Evolutionary conservation across 2,329 filamentous ascomycete species (phyloP).

Genomic region (Calonectria henricotiae): DNA sequence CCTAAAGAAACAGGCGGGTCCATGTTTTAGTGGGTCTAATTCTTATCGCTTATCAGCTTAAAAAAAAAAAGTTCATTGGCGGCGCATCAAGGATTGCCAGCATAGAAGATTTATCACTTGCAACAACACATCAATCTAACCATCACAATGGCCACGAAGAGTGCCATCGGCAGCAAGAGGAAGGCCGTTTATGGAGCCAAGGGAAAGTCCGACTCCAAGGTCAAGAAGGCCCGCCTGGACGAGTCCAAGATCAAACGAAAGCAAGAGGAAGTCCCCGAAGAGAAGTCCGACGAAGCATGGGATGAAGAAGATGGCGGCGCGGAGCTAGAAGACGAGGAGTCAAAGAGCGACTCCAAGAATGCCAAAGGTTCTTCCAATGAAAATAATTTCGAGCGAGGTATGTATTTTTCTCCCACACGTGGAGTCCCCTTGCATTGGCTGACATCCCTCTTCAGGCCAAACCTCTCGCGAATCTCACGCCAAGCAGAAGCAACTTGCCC

Average conservation of each 20-base stretch:
- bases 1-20: background rate
- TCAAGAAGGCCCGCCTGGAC: conserved; percentile 70
- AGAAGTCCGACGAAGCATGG: conserved; percentile 64
- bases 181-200: conserved; percentile 68
- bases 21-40: background rate
- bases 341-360: conserved; percentile 58
- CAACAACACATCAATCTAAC: conserved; percentile 34
- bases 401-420: conserved; percentile 38
- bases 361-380: conserved; percentile 54
- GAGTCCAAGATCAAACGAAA: conserved; percentile 56
- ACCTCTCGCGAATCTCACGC: conserved; percentile 90
- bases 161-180: conserved; percentile 69
- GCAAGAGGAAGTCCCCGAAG: conserved; percentile 61
- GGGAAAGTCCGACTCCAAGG: conserved; percentile 60
- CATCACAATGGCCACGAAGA: conserved; percentile 67
- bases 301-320: conserved; percentile 72
- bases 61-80: conserved; percentile 12
- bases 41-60: background rate
- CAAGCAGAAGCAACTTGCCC: conserved; percentile 91
- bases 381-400: conserved; percentile 64
- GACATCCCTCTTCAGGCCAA: conserved; percentile 63
- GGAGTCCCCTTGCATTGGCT: conserved; percentile 27
- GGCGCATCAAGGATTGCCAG: background rate
- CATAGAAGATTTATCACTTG: conserved; percentile 34
- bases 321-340: conserved; percentile 60